Conservation (phyloP, 176 grass and related monocot genomes). For the Dactylis glomerata region DNA sequence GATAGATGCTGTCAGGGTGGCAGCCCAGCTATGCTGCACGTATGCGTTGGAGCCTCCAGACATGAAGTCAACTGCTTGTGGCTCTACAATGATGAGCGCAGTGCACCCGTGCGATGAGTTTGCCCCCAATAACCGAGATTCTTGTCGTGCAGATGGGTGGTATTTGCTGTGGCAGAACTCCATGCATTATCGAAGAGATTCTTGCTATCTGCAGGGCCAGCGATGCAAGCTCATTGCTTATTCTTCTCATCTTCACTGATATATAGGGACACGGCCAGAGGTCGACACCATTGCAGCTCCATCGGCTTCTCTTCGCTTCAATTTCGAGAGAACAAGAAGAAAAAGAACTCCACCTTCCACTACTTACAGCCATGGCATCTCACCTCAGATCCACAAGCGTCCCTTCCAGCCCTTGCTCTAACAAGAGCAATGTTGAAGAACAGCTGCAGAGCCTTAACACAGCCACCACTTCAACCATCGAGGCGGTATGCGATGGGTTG, state of each 20-base stretch:
- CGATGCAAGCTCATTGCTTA: background rate
- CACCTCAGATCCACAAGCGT: background rate
- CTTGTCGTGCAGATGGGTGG: background rate
- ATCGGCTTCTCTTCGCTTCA: background rate
- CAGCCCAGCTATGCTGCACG: background rate
- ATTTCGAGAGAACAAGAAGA: background rate
- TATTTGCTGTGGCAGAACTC: background rate
- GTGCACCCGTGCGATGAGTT: background rate
- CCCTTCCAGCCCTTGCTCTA: background rate
- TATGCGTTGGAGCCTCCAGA: background rate
- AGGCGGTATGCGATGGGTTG: background rate
- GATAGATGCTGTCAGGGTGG: background rate
- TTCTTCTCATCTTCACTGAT: conserved; percentile 9
- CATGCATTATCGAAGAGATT: conserved; percentile 9
- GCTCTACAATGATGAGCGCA: background rate
- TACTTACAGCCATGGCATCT: background rate
- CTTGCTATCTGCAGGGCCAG: background rate
- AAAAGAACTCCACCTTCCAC: background rate
- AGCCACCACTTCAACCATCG: background rate
- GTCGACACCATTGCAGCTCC: background rate
- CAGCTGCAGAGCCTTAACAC: background rate
- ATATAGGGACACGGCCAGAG: background rate
- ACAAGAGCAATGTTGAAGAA: background rate
- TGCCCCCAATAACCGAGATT: background rate
- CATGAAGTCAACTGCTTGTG: background rate